Conservation (phyloP, 495 filamentous ascomycete genomes). For the Articulospora tetracladia region DNA sequence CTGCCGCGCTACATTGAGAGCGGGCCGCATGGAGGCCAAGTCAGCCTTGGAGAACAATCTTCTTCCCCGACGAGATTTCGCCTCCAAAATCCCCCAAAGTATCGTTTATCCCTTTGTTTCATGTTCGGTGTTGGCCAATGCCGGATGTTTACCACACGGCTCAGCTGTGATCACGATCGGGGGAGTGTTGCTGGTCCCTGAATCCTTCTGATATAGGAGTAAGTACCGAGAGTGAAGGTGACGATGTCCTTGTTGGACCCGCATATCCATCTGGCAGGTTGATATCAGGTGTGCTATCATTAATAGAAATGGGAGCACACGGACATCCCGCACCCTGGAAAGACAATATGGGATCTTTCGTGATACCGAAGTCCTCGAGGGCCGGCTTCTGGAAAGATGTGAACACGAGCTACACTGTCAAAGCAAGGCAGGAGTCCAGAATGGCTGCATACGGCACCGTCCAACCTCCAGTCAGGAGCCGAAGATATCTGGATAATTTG, state of each 20-base stretch:
- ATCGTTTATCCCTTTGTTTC: not conserved
- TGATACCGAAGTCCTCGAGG: not conserved
- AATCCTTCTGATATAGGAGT: not conserved
- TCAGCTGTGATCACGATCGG: not conserved
- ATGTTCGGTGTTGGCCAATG: not conserved
- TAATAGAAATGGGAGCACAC: not conserved
- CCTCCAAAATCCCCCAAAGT: not conserved
- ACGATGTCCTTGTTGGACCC: not conserved
- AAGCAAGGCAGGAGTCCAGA: not conserved
- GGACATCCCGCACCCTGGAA: not conserved
- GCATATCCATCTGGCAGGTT: not conserved
- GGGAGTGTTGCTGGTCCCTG: not conserved
- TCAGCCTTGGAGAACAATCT: not conserved
- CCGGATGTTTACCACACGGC: not conserved
- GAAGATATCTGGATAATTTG: conserved; percentile 15
- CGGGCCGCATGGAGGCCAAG: not conserved
- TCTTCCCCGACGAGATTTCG: not conserved
- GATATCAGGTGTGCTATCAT: not conserved
- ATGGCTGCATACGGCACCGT: not conserved
- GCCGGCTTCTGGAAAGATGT: not conserved
- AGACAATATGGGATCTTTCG: not conserved
- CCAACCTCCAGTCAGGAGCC: conserved; percentile 5
- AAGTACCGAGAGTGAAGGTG: not conserved
- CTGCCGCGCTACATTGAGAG: not conserved
- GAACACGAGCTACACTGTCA: not conserved